Base-by-base conservation (phyloP, 768 basidiomycete species). In the Leucocoprinus leucothites region DNA sequence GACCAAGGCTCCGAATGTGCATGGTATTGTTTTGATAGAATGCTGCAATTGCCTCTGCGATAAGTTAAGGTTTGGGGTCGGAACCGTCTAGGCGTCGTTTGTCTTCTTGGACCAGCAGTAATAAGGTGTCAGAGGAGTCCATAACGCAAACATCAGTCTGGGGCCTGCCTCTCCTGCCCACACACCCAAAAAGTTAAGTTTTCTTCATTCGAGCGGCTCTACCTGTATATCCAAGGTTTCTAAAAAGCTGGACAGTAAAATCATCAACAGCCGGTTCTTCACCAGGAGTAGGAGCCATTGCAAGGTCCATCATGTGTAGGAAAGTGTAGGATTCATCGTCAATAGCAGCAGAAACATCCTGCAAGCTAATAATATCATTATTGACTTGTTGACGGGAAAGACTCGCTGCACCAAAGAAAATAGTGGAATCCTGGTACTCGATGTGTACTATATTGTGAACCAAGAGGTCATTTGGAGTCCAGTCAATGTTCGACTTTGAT, bases 181-280 rank as follows among this genome's bases (percentile, higher is more conserved):
- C 70, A 73, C 40, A 69, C 62, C 35, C 64, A 9, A 45, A 72
- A 58, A 8, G 46, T 46, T 22, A 73, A 35, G 22, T 64, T 57
- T 65, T 64, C 40, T 69, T 53, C 22, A 63, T 70, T 18, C 56
- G 31, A 18, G 21, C 65, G 6, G 35, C 51, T 25, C 59, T 21
- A 7, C 40, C 28, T 1, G 47, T 53, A 48, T 71, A 71, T 22
- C 67, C 63, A 25, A 67, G 38, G 13, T 44, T 35, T 8, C 48
- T 28, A 4, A 75, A 63, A 28, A 74, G 66, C 11, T 56, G 28
- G 13, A 67, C 63, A 3, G 60, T 57, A 54, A 75, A 73, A 58
- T 74, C 70, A 41, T 63, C 62, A 16, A 73, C 73, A 24, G 71
- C 67, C n/a, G 69, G 64, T 53, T 70, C 68, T 19, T 64, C 65